Base-by-base conservation (phyloP, 139 green algal species). In the Coelastrella sp. region DNA sequence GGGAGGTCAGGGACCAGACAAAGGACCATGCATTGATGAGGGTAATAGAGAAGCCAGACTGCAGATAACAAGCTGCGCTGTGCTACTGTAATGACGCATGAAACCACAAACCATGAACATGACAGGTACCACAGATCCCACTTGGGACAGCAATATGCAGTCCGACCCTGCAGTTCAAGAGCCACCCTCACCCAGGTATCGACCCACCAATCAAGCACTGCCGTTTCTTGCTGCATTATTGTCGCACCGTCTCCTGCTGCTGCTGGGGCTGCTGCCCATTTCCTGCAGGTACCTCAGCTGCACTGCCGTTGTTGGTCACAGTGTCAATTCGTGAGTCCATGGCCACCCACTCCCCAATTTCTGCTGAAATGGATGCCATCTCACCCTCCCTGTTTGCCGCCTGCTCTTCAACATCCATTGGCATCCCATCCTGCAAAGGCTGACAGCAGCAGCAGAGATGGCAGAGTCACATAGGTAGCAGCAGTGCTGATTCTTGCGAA, bases 361-460 rank as follows among this genome's bases (percentile, higher is more conserved):
- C 84, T 24, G 22, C 84, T 35, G 84, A 88, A 9, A 88, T 81
- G 49, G 35, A 88, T 11, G 22, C 68, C 84, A 88, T 80, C n/a
- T 75, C 15, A 20, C 14, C 20, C 25, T 88, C 84, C 5, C 84
- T 66, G 35, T 88, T 73, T 12, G 84, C 84, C 24, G 84, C 84
- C n/a, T 66, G 66, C 25, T 78, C 82, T 14, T 87, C 82, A 19
- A 83, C 35, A 58, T 83, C 80, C 80, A 73, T 86, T 8, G 80
- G 74, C 24, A 15, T 76, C 8, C 68, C 19, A 19, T 76, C 63
- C 63, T 70, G 63, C 63, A 70, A 17, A 14, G 63, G 68, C 68
- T 76, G 19, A 15, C 6, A 15, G 24, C 17, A 19, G 17, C 17
- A 76, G 68, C 68, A 76, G 11, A 76, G 6, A 82, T 17, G 8